Conservation (phyloP, 306 rosid species). For the Oemleria cerasiformis region DNA sequence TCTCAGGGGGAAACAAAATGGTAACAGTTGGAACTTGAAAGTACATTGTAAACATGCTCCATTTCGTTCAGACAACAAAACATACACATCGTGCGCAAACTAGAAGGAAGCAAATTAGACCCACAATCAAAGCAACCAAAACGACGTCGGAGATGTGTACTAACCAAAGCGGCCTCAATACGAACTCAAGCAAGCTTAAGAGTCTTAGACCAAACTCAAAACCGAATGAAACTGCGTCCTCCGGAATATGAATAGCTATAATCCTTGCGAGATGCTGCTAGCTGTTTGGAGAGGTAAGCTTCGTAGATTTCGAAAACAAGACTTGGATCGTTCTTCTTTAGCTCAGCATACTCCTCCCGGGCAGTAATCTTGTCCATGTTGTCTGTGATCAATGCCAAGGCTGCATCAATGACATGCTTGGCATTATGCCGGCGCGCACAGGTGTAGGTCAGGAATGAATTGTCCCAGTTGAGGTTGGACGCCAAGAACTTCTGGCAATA, state of each 20-base stretch:
- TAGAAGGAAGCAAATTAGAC: background rate
- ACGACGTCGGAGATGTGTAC: background rate
- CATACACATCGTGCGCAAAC: background rate
- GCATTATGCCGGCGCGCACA: constrained; percentile 78
- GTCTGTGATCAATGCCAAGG: constrained; percentile 49
- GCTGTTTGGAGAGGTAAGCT: constrained; percentile 56
- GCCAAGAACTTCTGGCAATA: constrained; percentile 67
- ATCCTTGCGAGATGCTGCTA: too few relatives aligned
- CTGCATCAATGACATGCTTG: constrained; percentile 41
- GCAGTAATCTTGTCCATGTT: constrained; percentile 56
- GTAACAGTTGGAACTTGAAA: background rate
- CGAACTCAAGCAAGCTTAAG: too few relatives aligned
- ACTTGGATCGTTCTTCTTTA: constrained; percentile 61
- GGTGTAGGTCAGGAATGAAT: constrained; percentile 46
- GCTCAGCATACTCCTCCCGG: constrained; percentile 52
- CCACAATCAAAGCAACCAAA: background rate
- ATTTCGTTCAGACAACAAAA: background rate
- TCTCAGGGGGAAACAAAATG: background rate
- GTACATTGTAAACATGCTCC: too few relatives aligned
- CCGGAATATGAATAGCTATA: too few relatives aligned
- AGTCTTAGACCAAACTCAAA: too few relatives aligned
- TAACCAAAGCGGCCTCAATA: too few relatives aligned
- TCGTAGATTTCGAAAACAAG: constrained; percentile 73
- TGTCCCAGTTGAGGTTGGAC: constrained; percentile 60
- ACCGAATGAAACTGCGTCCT: too few relatives aligned